A percentile compares a stretch with the other conserved stretches of the same genome.
phyloP scores from a whole-genome alignment of 2,329 filamentous ascomycete species.

The Pseudomassariella vexata region DNA sequence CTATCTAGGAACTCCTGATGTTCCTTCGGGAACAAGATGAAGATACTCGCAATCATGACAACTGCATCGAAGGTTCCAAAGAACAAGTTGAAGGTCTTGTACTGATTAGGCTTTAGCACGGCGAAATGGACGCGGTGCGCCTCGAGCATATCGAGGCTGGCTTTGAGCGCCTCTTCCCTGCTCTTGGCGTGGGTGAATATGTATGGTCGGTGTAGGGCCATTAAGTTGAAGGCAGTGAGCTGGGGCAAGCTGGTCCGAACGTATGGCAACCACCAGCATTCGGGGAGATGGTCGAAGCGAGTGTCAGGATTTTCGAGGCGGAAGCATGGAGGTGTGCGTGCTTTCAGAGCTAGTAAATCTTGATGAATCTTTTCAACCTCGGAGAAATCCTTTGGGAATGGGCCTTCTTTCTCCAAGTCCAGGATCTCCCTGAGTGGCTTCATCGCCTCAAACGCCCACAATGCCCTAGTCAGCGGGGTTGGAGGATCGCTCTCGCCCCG shows the following conservation, averaged over 20 bases:
- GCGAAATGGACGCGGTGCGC: conserved; percentile 46
- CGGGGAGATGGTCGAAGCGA: conserved; percentile 46
- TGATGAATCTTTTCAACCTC: conserved; percentile 50
- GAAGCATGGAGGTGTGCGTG: conserved; percentile 45
- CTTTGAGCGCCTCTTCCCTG: conserved; percentile 49
- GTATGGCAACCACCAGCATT: conserved; percentile 45
- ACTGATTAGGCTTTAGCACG: conserved; percentile 43
- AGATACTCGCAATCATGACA: conserved; percentile 54
- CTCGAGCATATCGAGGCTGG: conserved; percentile 49
- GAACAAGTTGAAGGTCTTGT: conserved; percentile 51
- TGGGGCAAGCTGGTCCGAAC: conserved; percentile 42
- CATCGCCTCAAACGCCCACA: conserved; percentile 45
- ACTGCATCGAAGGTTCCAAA: conserved; percentile 61
- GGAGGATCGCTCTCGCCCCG: conserved; percentile 47
- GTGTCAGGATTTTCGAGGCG: conserved; percentile 51
- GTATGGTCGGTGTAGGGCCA: conserved; percentile 57
- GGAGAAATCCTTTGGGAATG: conserved; percentile 46
- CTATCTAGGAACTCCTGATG: conserved; percentile 40
- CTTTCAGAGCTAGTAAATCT: conserved; percentile 40
- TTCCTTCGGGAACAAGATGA: conserved; percentile 54
- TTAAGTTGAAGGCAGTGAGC: conserved; percentile 45
- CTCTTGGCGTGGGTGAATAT: conserved; percentile 51
- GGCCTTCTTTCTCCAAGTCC: conserved; percentile 50
- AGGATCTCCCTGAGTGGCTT: conserved; percentile 47
- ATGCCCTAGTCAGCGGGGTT: conserved; percentile 46